Percentiles rank a stretch among this genome's conserved stretches.
Conservation (phyloP, 768 basidiomycete species). For the Neoboletus brunneissimus region DNA sequence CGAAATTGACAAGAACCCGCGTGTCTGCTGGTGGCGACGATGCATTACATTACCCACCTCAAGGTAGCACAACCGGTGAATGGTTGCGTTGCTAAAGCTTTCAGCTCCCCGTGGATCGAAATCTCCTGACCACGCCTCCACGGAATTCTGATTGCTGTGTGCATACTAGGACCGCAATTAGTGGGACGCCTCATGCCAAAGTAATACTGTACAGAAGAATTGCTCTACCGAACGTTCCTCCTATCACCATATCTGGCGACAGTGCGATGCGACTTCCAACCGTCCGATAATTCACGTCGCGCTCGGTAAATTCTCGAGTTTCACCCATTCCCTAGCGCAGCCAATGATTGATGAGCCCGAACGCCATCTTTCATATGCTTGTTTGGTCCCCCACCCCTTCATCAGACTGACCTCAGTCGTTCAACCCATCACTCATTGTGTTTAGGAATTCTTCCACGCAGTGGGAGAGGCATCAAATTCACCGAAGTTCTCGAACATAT, state of each 20-base stretch:
- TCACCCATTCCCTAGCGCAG: background rate
- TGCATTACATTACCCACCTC: too few species aligned
- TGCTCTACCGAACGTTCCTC: background rate
- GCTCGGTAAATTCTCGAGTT: background rate
- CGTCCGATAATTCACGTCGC: background rate
- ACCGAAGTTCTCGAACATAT: slow-evolving; percentile 36
- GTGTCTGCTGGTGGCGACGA: background rate
- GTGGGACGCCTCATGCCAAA: background rate
- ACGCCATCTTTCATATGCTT: background rate
- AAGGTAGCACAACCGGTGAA: too few species aligned
- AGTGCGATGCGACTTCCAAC: background rate
- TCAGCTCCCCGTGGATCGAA: background rate
- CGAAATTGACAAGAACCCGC: background rate
- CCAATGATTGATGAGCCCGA: background rate
- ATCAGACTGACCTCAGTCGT: background rate
- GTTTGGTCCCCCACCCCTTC: background rate
- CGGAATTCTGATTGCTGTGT: background rate
- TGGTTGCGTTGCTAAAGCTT: background rate
- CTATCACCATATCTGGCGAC: background rate
- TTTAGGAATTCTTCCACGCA: slow-evolving; percentile 47
- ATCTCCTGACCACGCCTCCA: background rate
- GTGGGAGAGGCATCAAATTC: slow-evolving; percentile 69
- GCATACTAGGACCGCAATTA: background rate
- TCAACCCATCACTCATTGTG: background rate
- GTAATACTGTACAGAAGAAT: background rate